A percentile compares a stretch with the other conserved stretches of the same genome.
Evolutionary conservation across 2,329 filamentous ascomycete species (phyloP).

Genomic region (Exophiala aquamarina): DNA sequence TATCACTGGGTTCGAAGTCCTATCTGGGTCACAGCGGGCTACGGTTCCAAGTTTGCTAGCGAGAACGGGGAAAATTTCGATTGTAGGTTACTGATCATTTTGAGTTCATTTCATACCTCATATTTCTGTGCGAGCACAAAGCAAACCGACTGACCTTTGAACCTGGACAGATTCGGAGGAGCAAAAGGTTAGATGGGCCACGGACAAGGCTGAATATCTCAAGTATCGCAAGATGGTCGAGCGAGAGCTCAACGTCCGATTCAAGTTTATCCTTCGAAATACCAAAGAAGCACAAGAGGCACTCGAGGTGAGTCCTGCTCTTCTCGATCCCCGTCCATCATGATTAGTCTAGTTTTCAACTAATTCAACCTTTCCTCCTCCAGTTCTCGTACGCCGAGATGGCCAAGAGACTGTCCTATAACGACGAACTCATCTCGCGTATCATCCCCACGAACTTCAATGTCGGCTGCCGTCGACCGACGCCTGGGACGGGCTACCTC

Average conservation of each 20-base stretch:
- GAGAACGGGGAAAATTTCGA: conserved; percentile 30
- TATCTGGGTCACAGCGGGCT: conserved; percentile 28
- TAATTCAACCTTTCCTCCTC: no score
- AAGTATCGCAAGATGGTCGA: conserved; percentile 35
- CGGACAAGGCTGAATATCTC: conserved; percentile 22
- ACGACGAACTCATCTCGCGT: no score
- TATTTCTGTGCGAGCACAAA: conserved; percentile 44
- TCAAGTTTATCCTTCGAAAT: conserved; percentile 14
- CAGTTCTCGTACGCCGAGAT: no score
- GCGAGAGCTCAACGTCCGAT: conserved; percentile 27
- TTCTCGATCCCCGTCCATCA: neutral
- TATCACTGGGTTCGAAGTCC: conserved; percentile 25
- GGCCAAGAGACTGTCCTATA: no score
- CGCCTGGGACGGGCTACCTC: conserved; percentile 44
- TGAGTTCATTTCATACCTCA: conserved; percentile 31
- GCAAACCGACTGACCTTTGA: no score
- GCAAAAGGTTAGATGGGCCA: conserved; percentile 19
- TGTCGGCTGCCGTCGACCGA: no score
- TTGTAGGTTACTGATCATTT: conserved; percentile 39
- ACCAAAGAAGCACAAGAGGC: conserved; percentile 4
- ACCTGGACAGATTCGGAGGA: conserved; percentile 37
- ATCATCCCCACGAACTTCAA: no score
- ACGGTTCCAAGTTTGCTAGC: conserved; percentile 22
- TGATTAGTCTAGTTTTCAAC: neutral
- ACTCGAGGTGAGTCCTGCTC: no score